Evolutionary conservation across 1,139 yeast genomes (phyloP).

Genomic region (Zhuliangozyma parablackwelliae): DNA sequence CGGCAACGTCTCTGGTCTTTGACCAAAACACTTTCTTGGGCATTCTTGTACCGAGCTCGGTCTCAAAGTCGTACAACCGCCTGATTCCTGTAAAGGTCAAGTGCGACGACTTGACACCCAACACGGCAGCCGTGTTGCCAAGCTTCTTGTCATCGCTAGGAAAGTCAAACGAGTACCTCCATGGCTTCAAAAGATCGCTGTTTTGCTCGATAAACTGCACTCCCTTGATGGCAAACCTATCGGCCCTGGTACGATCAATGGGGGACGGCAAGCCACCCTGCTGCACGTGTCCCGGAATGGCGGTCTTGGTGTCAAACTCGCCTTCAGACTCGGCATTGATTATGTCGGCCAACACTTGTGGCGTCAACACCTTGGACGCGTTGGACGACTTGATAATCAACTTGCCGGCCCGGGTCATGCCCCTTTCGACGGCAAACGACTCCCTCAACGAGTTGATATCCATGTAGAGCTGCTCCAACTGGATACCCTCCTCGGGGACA

Average conservation of each 20-base stretch:
- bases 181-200: slow-evolving; percentile 15
- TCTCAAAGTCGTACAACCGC: slow-evolving; percentile 78
- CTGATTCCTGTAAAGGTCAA: slow-evolving; percentile 70
- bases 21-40: slow-evolving; percentile 89
- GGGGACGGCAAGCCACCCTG: slow-evolving; percentile 97
- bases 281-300: slow-evolving; percentile 97
- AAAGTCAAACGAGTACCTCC: slow-evolving; percentile 29
- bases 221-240: slow-evolving; percentile 84
- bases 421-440: slow-evolving; percentile 54
- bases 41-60: slow-evolving; percentile 75
- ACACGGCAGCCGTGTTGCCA: slow-evolving; percentile 69
- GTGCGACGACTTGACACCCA: slow-evolving; percentile 81
- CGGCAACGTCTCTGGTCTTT: slow-evolving; percentile 68
- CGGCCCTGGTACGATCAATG: slow-evolving; percentile 88
- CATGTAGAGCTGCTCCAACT: slow-evolving; percentile 53
- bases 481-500: slow-evolving; percentile 68
- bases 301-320: slow-evolving; percentile 86
- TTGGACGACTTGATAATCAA: slow-evolving; percentile 79
- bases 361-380: slow-evolving; percentile 78
- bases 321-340: slow-evolving; percentile 73
- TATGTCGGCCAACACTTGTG: slow-evolving; percentile 78
- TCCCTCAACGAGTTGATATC: slow-evolving; percentile 57
- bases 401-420: slow-evolving; percentile 73
- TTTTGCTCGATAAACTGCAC: slow-evolving; percentile 75
- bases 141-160: slow-evolving; percentile 31